These are phyloP conservation scores for Apiotrichum montevideense DNA, from an alignment of 1,284 basidiomycete species.

Conservation along the genomic window DNA sequence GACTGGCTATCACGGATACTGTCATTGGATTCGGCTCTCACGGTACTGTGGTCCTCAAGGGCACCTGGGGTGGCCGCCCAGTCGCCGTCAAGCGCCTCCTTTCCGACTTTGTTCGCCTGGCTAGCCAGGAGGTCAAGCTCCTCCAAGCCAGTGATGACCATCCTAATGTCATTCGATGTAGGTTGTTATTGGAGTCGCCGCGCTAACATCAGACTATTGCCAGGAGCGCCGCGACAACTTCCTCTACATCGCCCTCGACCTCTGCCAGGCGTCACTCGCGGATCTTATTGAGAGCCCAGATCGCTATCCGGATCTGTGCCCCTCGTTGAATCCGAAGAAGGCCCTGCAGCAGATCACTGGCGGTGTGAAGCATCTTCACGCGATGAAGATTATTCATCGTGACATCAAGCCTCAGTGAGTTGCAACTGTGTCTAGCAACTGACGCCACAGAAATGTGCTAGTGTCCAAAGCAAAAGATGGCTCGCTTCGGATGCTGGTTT, in stretches of 20 bases:
- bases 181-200: constrained; percentile 14
- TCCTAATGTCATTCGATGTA: constrained; percentile 87
- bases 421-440: background rate
- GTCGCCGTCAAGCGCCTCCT: constrained; percentile 95
- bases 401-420: constrained; percentile 88
- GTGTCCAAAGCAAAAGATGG: constrained; percentile 66
- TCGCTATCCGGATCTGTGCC: constrained; percentile 54
- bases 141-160: constrained; percentile 96
- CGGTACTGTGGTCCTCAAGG: constrained; percentile 89
- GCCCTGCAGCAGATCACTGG: constrained; percentile 81
- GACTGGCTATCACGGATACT: constrained; percentile 64
- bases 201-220: constrained; percentile 62
- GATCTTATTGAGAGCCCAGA: constrained; percentile 83
- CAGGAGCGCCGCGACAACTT: constrained; percentile 90
- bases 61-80: constrained; percentile 87
- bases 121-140: constrained; percentile 86
- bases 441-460: constrained; percentile 65
- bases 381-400: constrained; percentile 91
- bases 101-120: constrained; percentile 90
- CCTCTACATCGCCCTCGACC: constrained; percentile 93
- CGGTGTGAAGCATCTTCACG: constrained; percentile 85
- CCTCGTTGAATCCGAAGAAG: constrained; percentile 80
- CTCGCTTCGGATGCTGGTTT: constrained; percentile 78
- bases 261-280: constrained; percentile 89
- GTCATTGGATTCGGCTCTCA: constrained; percentile 89